Conservation (phyloP, 1,284 basidiomycete genomes). For the Moesziomyces antarcticus region DNA sequence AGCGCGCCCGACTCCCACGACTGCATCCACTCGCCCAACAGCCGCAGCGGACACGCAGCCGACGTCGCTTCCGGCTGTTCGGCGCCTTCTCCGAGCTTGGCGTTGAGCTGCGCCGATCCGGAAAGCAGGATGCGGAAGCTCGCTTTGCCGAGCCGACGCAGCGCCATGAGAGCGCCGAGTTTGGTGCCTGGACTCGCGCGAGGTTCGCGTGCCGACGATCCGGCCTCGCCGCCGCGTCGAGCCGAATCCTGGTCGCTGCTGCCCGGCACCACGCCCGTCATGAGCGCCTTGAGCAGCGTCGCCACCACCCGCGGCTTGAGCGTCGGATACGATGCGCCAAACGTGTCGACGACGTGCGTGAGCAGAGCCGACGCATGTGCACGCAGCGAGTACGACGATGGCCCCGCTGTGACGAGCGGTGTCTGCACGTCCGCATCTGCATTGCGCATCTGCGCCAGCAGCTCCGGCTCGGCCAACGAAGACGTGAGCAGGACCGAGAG, state of each 20-base stretch:
- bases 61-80: slow-evolving; percentile 8
- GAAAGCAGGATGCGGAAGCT: slow-evolving; percentile 58
- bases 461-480: slow-evolving; percentile 71
- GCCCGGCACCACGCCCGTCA: slow-evolving; percentile 69
- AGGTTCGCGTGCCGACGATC: slow-evolving; percentile 20
- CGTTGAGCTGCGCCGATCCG: slow-evolving; percentile 26
- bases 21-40: slow-evolving; percentile 53
- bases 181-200: slow-evolving; percentile 55
- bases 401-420: slow-evolving; percentile 35
- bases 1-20: slow-evolving; percentile 36
- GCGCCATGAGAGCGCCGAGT: slow-evolving; percentile 62
- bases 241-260: slow-evolving; percentile 39
- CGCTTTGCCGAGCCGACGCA: slow-evolving; percentile 57
- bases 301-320: slow-evolving; percentile 89
- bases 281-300: slow-evolving; percentile 86
- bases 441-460: slow-evolving; percentile 17
- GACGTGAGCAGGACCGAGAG: slow-evolving; percentile 90
- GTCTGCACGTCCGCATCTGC: slow-evolving; percentile 18
- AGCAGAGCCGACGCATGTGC: slow-evolving; percentile 75
- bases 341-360: slow-evolving; percentile 78
- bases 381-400: slow-evolving; percentile 47
- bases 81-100: slow-evolving; percentile 22
- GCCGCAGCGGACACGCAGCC: slow-evolving; percentile 27
- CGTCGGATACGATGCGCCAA: slow-evolving; percentile 77
- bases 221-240: slow-evolving; percentile 9